Evolutionary conservation across 2,329 filamentous ascomycete genomes (phyloP).

Genomic region (Colletotrichum spaethianum): DNA sequence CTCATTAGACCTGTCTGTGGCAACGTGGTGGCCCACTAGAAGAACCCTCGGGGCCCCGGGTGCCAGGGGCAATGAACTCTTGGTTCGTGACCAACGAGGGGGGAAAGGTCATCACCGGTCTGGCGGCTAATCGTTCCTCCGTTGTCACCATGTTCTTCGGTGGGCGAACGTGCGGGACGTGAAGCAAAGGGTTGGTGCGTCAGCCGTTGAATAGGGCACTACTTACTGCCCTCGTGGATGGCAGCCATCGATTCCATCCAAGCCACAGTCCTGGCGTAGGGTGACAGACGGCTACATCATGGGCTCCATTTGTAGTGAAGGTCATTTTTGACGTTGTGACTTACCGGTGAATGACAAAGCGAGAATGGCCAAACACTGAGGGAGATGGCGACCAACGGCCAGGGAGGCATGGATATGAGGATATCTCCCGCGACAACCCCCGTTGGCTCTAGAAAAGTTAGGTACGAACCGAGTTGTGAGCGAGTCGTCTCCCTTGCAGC

Average conservation of each 20-base stretch:
- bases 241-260: slow-evolving; percentile 7
- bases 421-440: not conserved
- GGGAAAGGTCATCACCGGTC: not conserved
- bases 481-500: not conserved
- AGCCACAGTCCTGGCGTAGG: not conserved
- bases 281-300: not conserved
- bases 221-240: not conserved
- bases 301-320: not conserved
- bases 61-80: slow-evolving; percentile 11
- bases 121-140: not conserved
- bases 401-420: not conserved
- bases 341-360: slow-evolving; percentile 4
- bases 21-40: slow-evolving; percentile 34
- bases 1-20: slow-evolving; percentile 21
- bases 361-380: slow-evolving; percentile 15
- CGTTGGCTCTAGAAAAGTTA: not conserved
- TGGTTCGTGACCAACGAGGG: slow-evolving; percentile 30
- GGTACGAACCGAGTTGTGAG: not conserved
- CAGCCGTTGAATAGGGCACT: not conserved
- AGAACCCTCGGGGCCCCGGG: not conserved
- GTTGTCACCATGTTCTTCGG: slow-evolving; percentile 6
- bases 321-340: not conserved
- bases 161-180: slow-evolving; percentile 7
- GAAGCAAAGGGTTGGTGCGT: not conserved
- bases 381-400: not conserved